Percentiles rank a stretch among this genome's conserved stretches.
These are phyloP conservation scores for Penicillium aurantiogriseum DNA, from an alignment of 2,329 filamentous ascomycete species.

Conservation along the genomic window DNA sequence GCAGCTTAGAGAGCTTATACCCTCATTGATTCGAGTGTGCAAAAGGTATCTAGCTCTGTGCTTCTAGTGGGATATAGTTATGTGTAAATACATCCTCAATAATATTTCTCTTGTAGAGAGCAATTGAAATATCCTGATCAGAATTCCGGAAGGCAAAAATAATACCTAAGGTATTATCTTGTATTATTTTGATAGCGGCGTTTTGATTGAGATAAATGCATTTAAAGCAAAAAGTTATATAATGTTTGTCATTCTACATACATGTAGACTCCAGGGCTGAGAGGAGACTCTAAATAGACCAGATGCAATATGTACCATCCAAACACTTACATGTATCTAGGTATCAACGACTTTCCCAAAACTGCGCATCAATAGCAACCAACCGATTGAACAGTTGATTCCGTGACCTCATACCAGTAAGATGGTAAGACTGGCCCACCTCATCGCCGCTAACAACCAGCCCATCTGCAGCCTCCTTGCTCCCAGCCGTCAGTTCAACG, in stretches of 20 bases:
- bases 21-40: no score
- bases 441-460: constrained; percentile 63
- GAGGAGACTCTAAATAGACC: neutral
- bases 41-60: no score
- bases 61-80: no score
- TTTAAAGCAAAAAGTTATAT: no score
- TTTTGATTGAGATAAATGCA: no score
- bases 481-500: constrained; percentile 71
- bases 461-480: constrained; percentile 72
- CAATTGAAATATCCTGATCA: no score
- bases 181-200: no score
- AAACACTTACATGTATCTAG: neutral
- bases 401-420: constrained; percentile 27
- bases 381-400: constrained; percentile 27
- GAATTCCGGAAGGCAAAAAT: no score
- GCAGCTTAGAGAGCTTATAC: no score
- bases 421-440: constrained; percentile 45
- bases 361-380: constrained; percentile 27
- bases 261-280: neutral
- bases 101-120: no score
- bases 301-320: neutral
- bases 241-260: neutral
- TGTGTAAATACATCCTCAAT: no score
- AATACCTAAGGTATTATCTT: no score
- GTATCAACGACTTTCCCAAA: constrained; percentile 24